Percentiles rank a stretch among this genome's conserved stretches.
phyloP scores from a whole-genome alignment of 2,329 filamentous ascomycete species.

The Albophoma yamanashiensis region DNA sequence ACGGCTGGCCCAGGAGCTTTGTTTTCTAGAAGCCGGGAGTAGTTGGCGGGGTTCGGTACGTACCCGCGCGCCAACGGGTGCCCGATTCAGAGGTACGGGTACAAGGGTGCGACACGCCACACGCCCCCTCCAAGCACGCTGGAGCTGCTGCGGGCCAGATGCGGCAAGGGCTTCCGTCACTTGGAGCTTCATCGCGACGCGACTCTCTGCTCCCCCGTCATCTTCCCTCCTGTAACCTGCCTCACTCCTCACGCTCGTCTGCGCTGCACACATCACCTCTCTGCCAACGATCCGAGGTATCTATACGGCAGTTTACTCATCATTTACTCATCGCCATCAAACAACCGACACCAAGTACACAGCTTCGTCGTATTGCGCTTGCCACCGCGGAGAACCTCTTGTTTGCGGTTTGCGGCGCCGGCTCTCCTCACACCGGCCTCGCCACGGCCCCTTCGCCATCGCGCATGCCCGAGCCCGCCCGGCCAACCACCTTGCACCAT shows the following conservation, averaged over 20 bases:
- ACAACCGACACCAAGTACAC: background rate
- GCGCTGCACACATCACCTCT: background rate
- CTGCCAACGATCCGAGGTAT: background rate
- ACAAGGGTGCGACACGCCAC: background rate
- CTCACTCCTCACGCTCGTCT: background rate
- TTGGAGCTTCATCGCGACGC: background rate
- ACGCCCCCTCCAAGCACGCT: background rate
- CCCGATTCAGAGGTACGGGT: no score
- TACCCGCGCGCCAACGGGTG: background rate
- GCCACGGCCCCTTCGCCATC: background rate
- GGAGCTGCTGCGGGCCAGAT: background rate
- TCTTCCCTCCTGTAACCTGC: no score
- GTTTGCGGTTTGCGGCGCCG: background rate
- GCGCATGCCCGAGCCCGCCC: background rate
- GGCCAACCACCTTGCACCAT: slow-evolving; percentile 18
- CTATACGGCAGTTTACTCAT: no score
- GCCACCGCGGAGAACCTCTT: background rate
- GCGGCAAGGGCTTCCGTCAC: background rate
- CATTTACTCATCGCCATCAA: background rate
- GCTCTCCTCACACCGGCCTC: background rate
- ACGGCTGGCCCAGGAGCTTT: background rate
- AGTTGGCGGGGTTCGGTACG: background rate
- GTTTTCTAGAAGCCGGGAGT: background rate
- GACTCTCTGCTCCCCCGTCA: background rate
- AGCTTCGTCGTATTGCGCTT: background rate